Conservation (phyloP, 2,329 filamentous ascomycete species). For the Talaromyces amestolkiae region DNA sequence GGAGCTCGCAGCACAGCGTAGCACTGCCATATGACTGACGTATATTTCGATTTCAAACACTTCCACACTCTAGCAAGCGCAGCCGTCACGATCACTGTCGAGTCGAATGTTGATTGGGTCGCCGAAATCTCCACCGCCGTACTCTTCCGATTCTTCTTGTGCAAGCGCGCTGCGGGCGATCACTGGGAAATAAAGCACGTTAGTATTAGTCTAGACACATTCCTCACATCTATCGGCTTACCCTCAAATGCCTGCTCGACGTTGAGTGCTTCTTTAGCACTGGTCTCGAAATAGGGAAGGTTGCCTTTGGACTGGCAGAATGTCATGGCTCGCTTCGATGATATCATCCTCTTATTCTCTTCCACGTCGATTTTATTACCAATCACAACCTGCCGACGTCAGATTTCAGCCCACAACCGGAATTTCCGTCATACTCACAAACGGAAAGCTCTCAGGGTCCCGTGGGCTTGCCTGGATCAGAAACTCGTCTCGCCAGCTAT, state of each 20-base stretch:
- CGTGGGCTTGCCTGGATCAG: slow-evolving; percentile 94
- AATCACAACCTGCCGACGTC: slow-evolving; percentile 68
- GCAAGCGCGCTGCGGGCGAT: slow-evolving; percentile 93
- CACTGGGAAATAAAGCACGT: slow-evolving; percentile 56
- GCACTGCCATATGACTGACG: neutral
- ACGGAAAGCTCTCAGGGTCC: slow-evolving; percentile 96
- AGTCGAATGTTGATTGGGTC: slow-evolving; percentile 98
- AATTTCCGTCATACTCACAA: slow-evolving; percentile 62
- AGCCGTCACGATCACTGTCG: slow-evolving; percentile 88
- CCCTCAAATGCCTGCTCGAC: slow-evolving; percentile 85
- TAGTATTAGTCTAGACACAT: neutral
- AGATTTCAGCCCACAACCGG: neutral
- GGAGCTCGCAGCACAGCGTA: neutral
- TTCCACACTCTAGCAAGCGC: slow-evolving; percentile 66
- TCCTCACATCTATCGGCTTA: slow-evolving; percentile 30
- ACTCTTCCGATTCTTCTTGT: slow-evolving; percentile 97
- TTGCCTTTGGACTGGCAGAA: slow-evolving; percentile 97
- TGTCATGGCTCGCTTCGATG: slow-evolving; percentile 90
- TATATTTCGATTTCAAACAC: neutral
- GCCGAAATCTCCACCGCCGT: slow-evolving; percentile 84
- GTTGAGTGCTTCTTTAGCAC: slow-evolving; percentile 97
- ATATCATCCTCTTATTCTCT: slow-evolving; percentile 96
- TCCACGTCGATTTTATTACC: slow-evolving; percentile 99
- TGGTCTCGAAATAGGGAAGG: slow-evolving; percentile 98
- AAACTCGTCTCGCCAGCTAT: slow-evolving; percentile 98